These are phyloP conservation scores for Daldinia bambusicola DNA, from an alignment of 495 filamentous ascomycete genomes.

Conservation along the genomic window DNA sequence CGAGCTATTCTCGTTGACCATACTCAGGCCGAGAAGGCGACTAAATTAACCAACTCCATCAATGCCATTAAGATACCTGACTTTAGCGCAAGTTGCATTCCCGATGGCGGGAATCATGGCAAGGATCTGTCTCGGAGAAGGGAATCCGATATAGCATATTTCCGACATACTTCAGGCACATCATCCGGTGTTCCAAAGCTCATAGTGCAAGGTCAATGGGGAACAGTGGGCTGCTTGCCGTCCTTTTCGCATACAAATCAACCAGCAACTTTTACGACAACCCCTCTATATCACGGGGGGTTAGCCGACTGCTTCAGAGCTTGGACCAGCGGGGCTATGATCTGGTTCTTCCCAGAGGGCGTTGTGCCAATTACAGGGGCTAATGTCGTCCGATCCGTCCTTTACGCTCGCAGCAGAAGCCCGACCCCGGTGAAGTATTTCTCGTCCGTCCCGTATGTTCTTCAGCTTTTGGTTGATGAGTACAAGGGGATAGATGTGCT, in stretches of 20 bases:
- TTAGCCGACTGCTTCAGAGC: conserved; percentile 67
- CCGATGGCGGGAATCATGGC: not conserved
- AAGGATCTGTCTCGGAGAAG: not conserved
- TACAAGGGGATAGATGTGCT: conserved; percentile 51
- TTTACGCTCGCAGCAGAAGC: conserved; percentile 28
- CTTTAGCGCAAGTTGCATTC: not conserved
- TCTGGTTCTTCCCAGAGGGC: conserved; percentile 66
- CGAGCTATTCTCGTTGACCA: conserved; percentile 25
- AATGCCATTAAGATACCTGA: conserved; percentile 23
- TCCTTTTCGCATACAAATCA: conserved; percentile 43
- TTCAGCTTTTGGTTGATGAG: conserved; percentile 58
- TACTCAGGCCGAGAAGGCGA: conserved; percentile 6
- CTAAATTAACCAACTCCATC: conserved; percentile 5
- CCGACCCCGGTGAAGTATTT: conserved; percentile 57
- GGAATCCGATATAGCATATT: conserved; percentile 48
- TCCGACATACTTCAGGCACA: conserved; percentile 65
- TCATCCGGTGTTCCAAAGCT: conserved; percentile 65
- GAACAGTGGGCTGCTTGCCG: conserved; percentile 61
- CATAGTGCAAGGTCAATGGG: conserved; percentile 61
- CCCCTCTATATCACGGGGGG: conserved; percentile 70
- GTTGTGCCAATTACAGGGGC: conserved; percentile 59
- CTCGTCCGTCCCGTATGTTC: conserved; percentile 67
- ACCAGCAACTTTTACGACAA: conserved; percentile 66
- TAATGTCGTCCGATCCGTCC: conserved; percentile 57
- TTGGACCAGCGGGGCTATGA: conserved; percentile 60